These are phyloP conservation scores for Chaetomidium leptoderma DNA, from an alignment of 495 filamentous ascomycete species.

Conservation along the genomic window DNA sequence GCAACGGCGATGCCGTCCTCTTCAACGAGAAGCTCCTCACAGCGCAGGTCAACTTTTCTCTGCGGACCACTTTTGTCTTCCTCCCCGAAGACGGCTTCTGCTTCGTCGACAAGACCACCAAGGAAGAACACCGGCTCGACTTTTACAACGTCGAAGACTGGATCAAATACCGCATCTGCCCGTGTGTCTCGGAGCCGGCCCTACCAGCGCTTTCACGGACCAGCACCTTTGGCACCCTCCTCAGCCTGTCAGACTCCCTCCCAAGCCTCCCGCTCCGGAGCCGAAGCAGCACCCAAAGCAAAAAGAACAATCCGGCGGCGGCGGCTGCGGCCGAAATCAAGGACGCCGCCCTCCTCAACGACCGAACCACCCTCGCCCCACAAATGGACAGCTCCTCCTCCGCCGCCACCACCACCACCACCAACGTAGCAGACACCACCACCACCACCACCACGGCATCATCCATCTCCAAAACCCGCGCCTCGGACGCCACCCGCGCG, in stretches of 20 bases:
- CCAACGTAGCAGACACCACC: not conserved
- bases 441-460: slow-evolving; percentile 16
- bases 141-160: slow-evolving; percentile 80
- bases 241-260: slow-evolving; percentile 37
- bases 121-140: slow-evolving; percentile 75
- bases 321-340: slow-evolving; percentile 21
- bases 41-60: slow-evolving; percentile 89
- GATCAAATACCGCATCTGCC: slow-evolving; percentile 73
- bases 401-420: slow-evolving; percentile 33
- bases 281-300: slow-evolving; percentile 28
- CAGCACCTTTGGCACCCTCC: slow-evolving; percentile 36
- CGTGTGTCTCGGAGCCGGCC: slow-evolving; percentile 61
- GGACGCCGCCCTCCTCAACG: slow-evolving; percentile 30
- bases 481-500: slow-evolving; percentile 14
- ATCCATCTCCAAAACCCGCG: slow-evolving; percentile 6
- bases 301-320: slow-evolving; percentile 11
- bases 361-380: slow-evolving; percentile 45
- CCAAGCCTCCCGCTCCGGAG: slow-evolving; percentile 30
- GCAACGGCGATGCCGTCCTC: slow-evolving; percentile 87
- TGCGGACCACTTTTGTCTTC: slow-evolving; percentile 80
- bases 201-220: slow-evolving; percentile 45
- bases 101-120: slow-evolving; percentile 79
- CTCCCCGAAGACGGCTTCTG: slow-evolving; percentile 85
- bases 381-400: slow-evolving; percentile 44
- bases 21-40: slow-evolving; percentile 87